Conservation (phyloP, 139 green algal species). For the Monoraphidium neglectum region DNA sequence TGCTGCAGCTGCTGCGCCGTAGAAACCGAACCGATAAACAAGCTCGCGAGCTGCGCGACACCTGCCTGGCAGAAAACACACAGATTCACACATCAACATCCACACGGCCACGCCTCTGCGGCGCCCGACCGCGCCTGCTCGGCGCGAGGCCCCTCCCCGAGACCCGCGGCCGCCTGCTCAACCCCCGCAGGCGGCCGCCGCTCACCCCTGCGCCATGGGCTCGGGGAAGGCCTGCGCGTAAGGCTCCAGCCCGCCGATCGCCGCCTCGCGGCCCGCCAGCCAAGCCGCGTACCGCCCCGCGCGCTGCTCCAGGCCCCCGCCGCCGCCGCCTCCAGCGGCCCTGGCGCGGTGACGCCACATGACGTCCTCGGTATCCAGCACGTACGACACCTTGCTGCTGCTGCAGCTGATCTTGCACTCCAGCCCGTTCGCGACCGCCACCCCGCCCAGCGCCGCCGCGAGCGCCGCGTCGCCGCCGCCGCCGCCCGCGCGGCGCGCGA, state of each 20-base stretch:
- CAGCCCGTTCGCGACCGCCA: conserved; percentile 81
- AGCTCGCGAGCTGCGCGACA: too few relatives aligned
- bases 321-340: neutral
- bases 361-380: conserved; percentile 95
- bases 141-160: too few relatives aligned
- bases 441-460: conserved; percentile 32
- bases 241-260: neutral
- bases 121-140: too few relatives aligned
- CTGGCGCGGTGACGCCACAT: conserved; percentile 48
- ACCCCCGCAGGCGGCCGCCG: too few relatives aligned
- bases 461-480: conserved; percentile 27
- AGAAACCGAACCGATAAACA: too few relatives aligned
- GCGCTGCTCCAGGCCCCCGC: neutral
- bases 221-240: too few relatives aligned
- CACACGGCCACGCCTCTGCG: too few relatives aligned
- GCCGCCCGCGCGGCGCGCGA: neutral
- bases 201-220: too few relatives aligned
- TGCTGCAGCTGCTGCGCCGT: too few relatives aligned
- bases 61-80: too few relatives aligned
- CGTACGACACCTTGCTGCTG: conserved; percentile 86
- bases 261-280: conserved; percentile 1
- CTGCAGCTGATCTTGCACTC: conserved; percentile 93
- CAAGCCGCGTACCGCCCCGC: neutral
- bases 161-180: too few relatives aligned
- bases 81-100: too few relatives aligned